Base-by-base conservation (phyloP, 768 basidiomycete species). In the Boletus sp. region DNA sequence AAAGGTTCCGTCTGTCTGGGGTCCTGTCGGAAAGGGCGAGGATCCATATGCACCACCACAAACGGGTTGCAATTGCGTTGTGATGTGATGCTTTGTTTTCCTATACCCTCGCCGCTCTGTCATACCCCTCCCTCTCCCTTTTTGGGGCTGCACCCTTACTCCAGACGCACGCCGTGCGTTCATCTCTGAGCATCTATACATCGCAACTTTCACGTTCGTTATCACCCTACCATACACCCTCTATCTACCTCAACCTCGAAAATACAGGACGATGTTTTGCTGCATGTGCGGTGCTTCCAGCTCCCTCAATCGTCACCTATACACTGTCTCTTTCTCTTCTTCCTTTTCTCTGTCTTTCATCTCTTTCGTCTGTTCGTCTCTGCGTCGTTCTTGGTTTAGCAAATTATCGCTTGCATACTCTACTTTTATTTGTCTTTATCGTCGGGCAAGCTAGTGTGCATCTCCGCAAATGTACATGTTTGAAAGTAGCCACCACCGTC, bases 1-100 rank as follows among this genome's bases (percentile, higher is more conserved):
- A 30, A 8, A 94, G 91, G 83, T 94, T 48, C 93, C 94, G 15
- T 92, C 89, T 33, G 89, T 98, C 49, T 98, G 95, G 95, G 95
- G 95, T 19, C 87, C 90, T 15, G 82, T 94, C 30, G 84, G 82
- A 64, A 93, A 91, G 75, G 83, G 82, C 63, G 90, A 95, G 71
- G 94, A 98, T 69, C 95, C 95, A 38, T 98, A 93, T 71, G 89
- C 90, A 51, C 88, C 91, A 47, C 89, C 85, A 66, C 80, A 84
- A 47, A 76, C 82, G 64, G 83, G 87, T 30, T 89, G 88, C 77
- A 82, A 76, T 65, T 89, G 87, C 69, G 68, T 79, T 48, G 74
- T 89, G 67, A 88, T 88, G 87, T 88, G 77, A 82, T 70, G 59
- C 57, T 41, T 57, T n/a, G 48, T 45, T 45, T 56, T 58, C 39